These are phyloP conservation scores for Ustilago esculenta DNA, from an alignment of 1,284 basidiomycete genomes.

Conservation along the genomic window DNA sequence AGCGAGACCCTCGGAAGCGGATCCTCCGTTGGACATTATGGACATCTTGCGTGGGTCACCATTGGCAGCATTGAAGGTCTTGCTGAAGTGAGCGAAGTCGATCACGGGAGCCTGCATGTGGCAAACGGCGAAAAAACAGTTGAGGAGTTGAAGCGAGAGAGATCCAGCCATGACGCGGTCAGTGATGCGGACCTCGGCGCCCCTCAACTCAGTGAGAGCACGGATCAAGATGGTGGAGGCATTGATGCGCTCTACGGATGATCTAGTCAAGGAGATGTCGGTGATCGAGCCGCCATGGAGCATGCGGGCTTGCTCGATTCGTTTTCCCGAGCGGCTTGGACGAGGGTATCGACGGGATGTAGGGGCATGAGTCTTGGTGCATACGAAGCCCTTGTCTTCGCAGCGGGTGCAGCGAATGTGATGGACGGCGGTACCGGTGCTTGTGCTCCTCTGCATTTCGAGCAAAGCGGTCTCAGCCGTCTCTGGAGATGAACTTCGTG, in stretches of 20 bases:
- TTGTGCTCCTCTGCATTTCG: constrained; percentile 33
- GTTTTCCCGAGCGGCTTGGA: constrained; percentile 61
- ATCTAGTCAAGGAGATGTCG: constrained; percentile 2
- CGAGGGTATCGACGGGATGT: constrained; percentile 58
- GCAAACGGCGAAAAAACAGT: constrained; percentile 59
- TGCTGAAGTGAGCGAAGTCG: constrained; percentile 57
- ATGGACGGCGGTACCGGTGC: constrained; percentile 33
- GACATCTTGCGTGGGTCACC: constrained; percentile 60
- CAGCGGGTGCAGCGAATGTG: constrained; percentile 56
- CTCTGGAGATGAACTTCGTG: constrained; percentile 19
- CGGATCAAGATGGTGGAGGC: constrained; percentile 37
- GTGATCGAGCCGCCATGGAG: constrained; percentile 53
- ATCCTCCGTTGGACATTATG: constrained; percentile 59
- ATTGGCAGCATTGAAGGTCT: constrained; percentile 59
- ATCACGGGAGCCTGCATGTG: constrained; percentile 60
- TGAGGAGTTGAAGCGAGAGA: constrained; percentile 54
- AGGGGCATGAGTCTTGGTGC: constrained; percentile 55
- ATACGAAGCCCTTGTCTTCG: constrained; percentile 50
- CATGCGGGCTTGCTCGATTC: constrained; percentile 63
- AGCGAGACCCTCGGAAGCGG: constrained; percentile 36
- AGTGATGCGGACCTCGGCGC: constrained; percentile 45
- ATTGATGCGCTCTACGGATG: constrained; percentile 29
- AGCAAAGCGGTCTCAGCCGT: constrained; percentile 12
- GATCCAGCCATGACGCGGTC: constrained; percentile 54
- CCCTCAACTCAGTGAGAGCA: constrained; percentile 40